phyloP scores from a whole-genome alignment of 768 basidiomycete species.

The Macrolepiota albuminosa region DNA sequence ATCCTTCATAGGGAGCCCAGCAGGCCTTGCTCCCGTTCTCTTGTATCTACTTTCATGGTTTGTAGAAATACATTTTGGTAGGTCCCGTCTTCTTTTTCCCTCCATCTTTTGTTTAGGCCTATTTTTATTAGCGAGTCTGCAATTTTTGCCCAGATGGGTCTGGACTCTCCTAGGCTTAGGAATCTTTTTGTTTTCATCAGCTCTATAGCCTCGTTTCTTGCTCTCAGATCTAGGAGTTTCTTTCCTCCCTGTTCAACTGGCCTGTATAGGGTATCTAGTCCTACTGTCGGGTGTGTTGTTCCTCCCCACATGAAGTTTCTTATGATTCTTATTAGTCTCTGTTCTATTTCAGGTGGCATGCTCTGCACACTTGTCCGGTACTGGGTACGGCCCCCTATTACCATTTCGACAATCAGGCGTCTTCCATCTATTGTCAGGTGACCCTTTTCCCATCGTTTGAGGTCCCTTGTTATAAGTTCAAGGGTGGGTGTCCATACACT shows the following conservation, averaged over 20 bases:
- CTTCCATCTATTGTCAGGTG: neutral
- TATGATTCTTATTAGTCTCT: neutral
- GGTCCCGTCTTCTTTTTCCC: neutral
- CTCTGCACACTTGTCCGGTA: neutral
- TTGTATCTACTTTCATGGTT: too few relatives aligned
- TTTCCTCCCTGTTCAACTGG: neutral
- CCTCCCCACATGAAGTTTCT: too few relatives aligned
- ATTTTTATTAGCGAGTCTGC: neutral
- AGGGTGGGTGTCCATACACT: slow-evolving; percentile 4
- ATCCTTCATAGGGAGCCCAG: neutral
- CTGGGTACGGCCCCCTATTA: too few relatives aligned
- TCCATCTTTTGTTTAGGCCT: neutral
- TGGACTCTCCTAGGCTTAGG: neutral
- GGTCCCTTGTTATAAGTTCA: neutral
- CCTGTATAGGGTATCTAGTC: too few relatives aligned
- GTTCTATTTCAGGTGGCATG: neutral
- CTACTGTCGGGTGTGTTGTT: too few relatives aligned
- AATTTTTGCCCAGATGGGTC: neutral
- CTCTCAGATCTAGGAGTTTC: neutral
- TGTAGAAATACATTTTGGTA: neutral
- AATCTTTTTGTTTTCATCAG: neutral
- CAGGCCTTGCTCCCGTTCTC: neutral
- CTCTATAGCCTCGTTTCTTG: too few relatives aligned
- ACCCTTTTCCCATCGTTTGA: neutral
- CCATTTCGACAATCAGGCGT: neutral